Percentiles rank a stretch among this genome's conserved stretches.
phyloP scores from a whole-genome alignment of 805 yeast species.

The Zygotorulaspora danielsina region DNA sequence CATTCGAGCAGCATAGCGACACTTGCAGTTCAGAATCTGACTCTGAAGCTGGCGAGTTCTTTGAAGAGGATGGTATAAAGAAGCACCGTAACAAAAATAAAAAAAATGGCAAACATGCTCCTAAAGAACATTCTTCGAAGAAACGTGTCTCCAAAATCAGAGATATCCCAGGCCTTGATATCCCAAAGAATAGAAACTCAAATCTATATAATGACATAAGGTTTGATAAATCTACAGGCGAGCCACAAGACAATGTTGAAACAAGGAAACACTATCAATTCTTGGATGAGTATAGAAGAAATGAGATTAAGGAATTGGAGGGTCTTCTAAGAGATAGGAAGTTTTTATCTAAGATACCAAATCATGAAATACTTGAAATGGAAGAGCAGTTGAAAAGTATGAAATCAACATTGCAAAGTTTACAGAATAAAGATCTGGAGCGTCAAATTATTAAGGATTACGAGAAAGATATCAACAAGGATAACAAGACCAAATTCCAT shows the following conservation, averaged over 20 bases:
- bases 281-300: slow-evolving; percentile 76
- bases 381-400: slow-evolving; percentile 58
- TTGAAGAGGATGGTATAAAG: slow-evolving; percentile 36
- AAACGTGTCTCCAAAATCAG: slow-evolving; percentile 65
- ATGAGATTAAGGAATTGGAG: slow-evolving; percentile 63
- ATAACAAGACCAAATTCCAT: slow-evolving; percentile 50
- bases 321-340: slow-evolving; percentile 50
- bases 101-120: slow-evolving; percentile 74
- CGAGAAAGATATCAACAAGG: slow-evolving; percentile 50
- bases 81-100: slow-evolving; percentile 14
- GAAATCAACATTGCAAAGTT: slow-evolving; percentile 59
- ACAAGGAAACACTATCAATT: slow-evolving; percentile 78
- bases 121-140: slow-evolving; percentile 73
- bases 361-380: slow-evolving; percentile 48
- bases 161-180: slow-evolving; percentile 64
- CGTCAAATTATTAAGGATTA: slow-evolving; percentile 58
- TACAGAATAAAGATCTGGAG: slow-evolving; percentile 73
- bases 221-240: slow-evolving; percentile 87
- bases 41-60: slow-evolving; percentile 36
- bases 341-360: slow-evolving; percentile 40
- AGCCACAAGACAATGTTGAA: slow-evolving; percentile 63
- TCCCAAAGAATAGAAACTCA: slow-evolving; percentile 35
- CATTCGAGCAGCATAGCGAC: slow-evolving; percentile 16
- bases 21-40: slow-evolving; percentile 10
- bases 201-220: slow-evolving; percentile 73